Evolutionary conservation across 2,329 filamentous ascomycete genomes (phyloP).

Genomic region (Aspergillus costaricaensis): DNA sequence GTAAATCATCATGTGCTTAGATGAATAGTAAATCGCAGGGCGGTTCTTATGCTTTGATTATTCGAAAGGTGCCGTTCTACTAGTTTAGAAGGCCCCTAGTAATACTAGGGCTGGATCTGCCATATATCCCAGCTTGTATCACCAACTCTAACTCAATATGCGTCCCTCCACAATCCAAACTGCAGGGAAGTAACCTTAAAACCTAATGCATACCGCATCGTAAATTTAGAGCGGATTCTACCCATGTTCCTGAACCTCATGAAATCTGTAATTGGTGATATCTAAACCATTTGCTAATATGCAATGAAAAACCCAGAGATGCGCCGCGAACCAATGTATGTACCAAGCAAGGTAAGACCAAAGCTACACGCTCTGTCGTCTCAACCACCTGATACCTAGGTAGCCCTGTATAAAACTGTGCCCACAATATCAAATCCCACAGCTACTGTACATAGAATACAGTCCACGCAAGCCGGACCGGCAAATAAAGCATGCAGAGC

Average conservation of each 20-base stretch:
- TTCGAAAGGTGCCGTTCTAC: too few species aligned
- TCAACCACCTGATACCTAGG: not conserved
- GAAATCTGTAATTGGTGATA: constrained; percentile 1
- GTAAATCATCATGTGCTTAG: too few species aligned
- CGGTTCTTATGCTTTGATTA: too few species aligned
- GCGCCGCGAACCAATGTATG: constrained; percentile 19
- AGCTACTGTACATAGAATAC: constrained; percentile 25
- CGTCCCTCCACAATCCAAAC: too few species aligned
- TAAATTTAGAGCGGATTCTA: not conserved
- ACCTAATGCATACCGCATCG: too few species aligned
- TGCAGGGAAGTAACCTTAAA: too few species aligned
- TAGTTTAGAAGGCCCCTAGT: too few species aligned
- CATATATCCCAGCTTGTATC: too few species aligned
- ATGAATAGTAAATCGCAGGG: too few species aligned
- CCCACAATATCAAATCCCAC: constrained; percentile 12
- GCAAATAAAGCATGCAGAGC: not conserved
- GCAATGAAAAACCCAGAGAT: constrained; percentile 19
- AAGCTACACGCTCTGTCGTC: not conserved
- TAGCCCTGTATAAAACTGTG: not conserved
- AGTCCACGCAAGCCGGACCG: constrained; percentile 8
- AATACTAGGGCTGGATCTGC: too few species aligned
- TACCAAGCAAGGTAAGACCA: constrained; percentile 4
- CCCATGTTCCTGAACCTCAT: not conserved
- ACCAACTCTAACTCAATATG: too few species aligned
- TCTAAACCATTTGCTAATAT: constrained; percentile 17